Conservation (phyloP, 192 early-diverging fungal species). For the Diversispora eburnea region DNA sequence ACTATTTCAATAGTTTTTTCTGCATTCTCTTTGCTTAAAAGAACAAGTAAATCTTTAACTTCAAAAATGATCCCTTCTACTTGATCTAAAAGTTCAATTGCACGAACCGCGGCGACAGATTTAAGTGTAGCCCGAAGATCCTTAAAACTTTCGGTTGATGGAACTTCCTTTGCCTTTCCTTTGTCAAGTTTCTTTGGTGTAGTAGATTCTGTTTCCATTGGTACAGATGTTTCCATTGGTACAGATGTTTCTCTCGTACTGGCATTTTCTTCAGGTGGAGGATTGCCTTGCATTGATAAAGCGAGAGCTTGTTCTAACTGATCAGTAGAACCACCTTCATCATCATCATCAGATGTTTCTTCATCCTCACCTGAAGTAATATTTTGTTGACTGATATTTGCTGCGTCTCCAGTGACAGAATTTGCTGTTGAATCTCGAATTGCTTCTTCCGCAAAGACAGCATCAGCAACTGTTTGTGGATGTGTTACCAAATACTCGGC, state of each 20-base stretch:
- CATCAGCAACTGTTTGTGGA: constrained; percentile 49
- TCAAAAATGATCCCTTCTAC: constrained; percentile 63
- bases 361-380: constrained; percentile 35
- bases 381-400: constrained; percentile 19
- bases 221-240: constrained; percentile 4
- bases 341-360: background rate
- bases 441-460: constrained; percentile 37
- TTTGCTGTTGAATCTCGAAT: constrained; percentile 32
- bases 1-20: constrained; percentile 27
- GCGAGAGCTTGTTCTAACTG: constrained; percentile 33
- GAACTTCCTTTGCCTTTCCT: constrained; percentile 50
- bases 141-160: constrained; percentile 32
- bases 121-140: constrained; percentile 46
- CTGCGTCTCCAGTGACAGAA: background rate
- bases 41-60: constrained; percentile 60
- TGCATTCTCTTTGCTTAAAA: constrained; percentile 51
- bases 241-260: background rate
- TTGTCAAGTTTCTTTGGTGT: constrained; percentile 40
- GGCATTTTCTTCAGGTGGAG: background rate
- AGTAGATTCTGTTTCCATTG: constrained; percentile 25
- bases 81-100: constrained; percentile 47
- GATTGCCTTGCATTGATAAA: constrained; percentile 17
- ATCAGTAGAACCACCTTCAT: background rate
- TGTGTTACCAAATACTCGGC: constrained; percentile 82
- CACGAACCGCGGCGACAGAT: constrained; percentile 29